Conservation (phyloP, 1,284 basidiomycete species). For the Tylopilus orsonianus region DNA sequence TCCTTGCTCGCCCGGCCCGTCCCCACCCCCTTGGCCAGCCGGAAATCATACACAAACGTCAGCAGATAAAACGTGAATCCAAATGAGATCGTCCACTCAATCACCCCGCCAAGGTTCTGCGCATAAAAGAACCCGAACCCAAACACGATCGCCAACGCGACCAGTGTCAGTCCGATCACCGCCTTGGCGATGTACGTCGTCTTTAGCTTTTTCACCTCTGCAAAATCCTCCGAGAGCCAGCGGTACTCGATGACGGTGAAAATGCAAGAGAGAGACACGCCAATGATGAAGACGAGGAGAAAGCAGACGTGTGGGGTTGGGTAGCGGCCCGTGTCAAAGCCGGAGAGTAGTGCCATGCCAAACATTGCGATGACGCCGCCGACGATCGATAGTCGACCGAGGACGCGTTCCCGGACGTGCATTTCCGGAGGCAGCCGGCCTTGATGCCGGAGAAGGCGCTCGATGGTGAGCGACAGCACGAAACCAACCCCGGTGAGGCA, state of each 20-base stretch:
- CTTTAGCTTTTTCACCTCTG: constrained; percentile 45
- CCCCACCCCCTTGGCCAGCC: constrained; percentile 44
- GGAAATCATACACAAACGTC: constrained; percentile 68
- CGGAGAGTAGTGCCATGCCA: constrained; percentile 58
- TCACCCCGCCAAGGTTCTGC: constrained; percentile 52
- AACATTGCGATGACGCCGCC: constrained; percentile 59
- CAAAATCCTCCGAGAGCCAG: constrained; percentile 62
- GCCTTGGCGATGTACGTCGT: constrained; percentile 63
- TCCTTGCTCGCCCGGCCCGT: not conserved
- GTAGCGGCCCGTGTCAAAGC: constrained; percentile 64
- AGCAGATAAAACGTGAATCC: constrained; percentile 70
- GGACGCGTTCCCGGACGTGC: constrained; percentile 53
- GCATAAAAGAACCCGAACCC: constrained; percentile 48
- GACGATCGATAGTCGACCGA: constrained; percentile 55
- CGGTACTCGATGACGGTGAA: constrained; percentile 72
- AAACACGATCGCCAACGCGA: constrained; percentile 62
- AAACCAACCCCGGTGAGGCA: constrained; percentile 61
- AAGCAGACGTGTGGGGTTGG: constrained; percentile 53
- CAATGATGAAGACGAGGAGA: constrained; percentile 63
- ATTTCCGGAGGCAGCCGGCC: constrained; percentile 63
- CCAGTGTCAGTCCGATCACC: constrained; percentile 53
- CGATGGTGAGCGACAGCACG: constrained; percentile 55
- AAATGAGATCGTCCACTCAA: constrained; percentile 74
- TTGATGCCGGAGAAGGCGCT: constrained; percentile 61
- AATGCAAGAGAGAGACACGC: constrained; percentile 64